Conservation (phyloP, 345 rosid genomes). For the Bretschneidera sinensis region DNA sequence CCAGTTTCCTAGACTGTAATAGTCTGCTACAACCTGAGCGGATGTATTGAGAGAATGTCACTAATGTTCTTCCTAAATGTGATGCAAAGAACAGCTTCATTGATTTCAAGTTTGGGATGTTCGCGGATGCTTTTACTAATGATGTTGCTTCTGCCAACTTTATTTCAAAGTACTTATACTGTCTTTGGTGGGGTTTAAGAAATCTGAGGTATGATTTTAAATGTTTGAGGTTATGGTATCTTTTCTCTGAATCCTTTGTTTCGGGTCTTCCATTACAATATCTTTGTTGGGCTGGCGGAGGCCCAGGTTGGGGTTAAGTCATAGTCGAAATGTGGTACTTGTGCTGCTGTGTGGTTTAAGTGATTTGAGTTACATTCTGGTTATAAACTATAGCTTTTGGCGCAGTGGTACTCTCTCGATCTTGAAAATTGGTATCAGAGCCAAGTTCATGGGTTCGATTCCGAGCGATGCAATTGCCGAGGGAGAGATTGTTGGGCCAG, state of each 20-base stretch:
- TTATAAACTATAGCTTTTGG: too few species aligned
- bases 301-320: too few species aligned
- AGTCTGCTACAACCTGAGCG: constrained; percentile 44
- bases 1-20: constrained; percentile 58
- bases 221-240: background rate
- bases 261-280: background rate
- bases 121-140: constrained; percentile 63
- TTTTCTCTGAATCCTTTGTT: background rate
- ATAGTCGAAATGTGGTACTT: too few species aligned
- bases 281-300: too few species aligned
- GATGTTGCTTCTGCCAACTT: constrained; percentile 53
- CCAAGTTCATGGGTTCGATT: too few species aligned
- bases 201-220: constrained; percentile 50
- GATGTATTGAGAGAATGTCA: constrained; percentile 61
- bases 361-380: too few species aligned
- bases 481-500: too few species aligned
- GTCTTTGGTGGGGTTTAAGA: constrained; percentile 94
- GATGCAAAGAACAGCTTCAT: constrained; percentile 42
- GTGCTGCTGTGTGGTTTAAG: too few species aligned
- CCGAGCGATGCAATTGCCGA: too few species aligned
- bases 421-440: too few species aligned
- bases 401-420: too few species aligned
- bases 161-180: constrained; percentile 56
- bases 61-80: constrained; percentile 48
- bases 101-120: constrained; percentile 67